Percentiles rank a stretch among this genome's conserved stretches.
These are phyloP conservation scores for Sistotremastrum suecicum DNA, from an alignment of 768 basidiomycete genomes.

Conservation along the genomic window DNA sequence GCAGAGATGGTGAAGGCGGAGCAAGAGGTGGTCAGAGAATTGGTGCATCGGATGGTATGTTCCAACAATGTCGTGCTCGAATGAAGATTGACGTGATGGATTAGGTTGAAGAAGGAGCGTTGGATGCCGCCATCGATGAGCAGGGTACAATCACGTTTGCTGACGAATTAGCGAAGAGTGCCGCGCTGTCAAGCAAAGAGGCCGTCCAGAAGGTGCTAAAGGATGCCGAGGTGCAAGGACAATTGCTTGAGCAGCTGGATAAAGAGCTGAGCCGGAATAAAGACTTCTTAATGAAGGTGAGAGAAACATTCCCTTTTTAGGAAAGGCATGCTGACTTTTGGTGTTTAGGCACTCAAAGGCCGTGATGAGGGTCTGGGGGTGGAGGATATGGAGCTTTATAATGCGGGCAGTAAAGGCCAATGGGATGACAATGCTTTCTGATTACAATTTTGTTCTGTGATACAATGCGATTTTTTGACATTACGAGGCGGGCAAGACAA, in stretches of 20 bases:
- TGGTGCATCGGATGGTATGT: constrained; percentile 65
- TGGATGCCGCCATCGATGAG: constrained; percentile 52
- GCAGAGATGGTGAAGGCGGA: constrained; percentile 41
- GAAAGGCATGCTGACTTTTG: no score
- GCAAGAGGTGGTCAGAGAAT: constrained; percentile 31
- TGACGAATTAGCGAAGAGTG: constrained; percentile 31
- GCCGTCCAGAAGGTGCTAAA: constrained; percentile 47
- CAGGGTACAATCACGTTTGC: constrained; percentile 64
- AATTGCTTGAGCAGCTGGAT: constrained; percentile 34
- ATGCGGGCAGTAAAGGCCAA: no score
- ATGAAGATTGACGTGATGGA: constrained; percentile 30
- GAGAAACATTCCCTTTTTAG: no score
- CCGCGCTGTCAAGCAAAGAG: constrained; percentile 36
- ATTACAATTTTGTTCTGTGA: no score
- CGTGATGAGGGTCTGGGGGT: no score
- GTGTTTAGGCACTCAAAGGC: no score
- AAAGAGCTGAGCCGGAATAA: constrained; percentile 44
- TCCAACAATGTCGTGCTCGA: neutral
- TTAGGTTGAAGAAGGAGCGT: constrained; percentile 37
- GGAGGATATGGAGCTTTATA: no score
- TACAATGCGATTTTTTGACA: no score
- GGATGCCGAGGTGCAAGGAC: constrained; percentile 41
- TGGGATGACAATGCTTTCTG: no score
- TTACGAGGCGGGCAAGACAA: no score
- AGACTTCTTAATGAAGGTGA: constrained; percentile 62